Base-by-base conservation (phyloP, 2,329 filamentous ascomycete genomes). In the Neofusicoccum umdonicola region DNA sequence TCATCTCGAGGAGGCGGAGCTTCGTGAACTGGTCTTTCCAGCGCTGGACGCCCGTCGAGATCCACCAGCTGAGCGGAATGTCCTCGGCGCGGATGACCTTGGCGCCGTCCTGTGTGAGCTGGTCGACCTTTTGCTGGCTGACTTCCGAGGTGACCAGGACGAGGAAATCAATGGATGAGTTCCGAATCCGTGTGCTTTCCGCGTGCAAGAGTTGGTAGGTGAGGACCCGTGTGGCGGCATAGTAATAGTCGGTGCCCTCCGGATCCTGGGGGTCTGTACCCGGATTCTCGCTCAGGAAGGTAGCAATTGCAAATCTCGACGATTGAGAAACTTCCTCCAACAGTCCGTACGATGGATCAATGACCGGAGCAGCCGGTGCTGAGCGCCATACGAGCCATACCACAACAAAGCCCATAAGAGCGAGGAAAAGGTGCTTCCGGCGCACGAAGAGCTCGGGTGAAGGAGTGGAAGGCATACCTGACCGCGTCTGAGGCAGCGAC, bases 21-120 rank as follows among this genome's bases (percentile, higher is more conserved):
- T 82, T 82, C 22, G 75, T 77, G 68, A 81, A 79, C 64, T 77
- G 74, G 64, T 82, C 78, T 41, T 76, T 76, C 77, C 78, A 82
- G 45, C 79, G 71, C 2, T 71, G 69, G 5, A 77, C 72, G 5
- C 74, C 74, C 0, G 76, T 75, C 35, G 72, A 71, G 19, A 80
- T 72, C 76, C 77, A 79, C 3, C 62, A 64, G 56, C 70, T 68
- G 2, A 74, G 44, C 3, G 70, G 65, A 1, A 80, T 70, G 50
- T 76, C 74, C 12, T 77, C 70, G 5, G 78, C 72, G 60, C 74
- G 72, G 22, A 77, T 68, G 27, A 82, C 74, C 2, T 68, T 75
- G 9, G 79, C 80, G 9, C 80, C 79, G 65, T 81, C 79, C 47
- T 68, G 65, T 15, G 67, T 66, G 7, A 82, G 71, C 41, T 71